Evolutionary conservation across 2,329 filamentous ascomycete species (phyloP).

Genomic region (Penicillium sp.): DNA sequence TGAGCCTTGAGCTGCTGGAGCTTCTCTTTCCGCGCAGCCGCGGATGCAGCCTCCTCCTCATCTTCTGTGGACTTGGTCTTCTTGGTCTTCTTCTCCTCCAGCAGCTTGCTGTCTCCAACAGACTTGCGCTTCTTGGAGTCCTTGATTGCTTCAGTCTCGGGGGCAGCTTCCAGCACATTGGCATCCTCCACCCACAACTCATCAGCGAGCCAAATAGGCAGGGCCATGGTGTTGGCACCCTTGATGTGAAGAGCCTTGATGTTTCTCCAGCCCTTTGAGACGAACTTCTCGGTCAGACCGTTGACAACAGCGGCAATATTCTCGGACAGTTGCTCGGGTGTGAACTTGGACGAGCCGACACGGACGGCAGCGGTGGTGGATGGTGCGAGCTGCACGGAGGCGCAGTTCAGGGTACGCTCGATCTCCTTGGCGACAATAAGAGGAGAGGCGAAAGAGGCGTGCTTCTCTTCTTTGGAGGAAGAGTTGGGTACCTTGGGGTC

Average conservation of each 20-base stretch:
- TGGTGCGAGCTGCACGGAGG: constrained; percentile 75
- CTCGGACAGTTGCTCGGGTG: constrained; percentile 70
- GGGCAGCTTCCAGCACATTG: constrained; percentile 61
- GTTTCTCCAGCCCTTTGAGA: constrained; percentile 84
- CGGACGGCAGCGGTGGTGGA: constrained; percentile 77
- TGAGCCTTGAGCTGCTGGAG: constrained; percentile 51
- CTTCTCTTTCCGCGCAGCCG: constrained; percentile 47
- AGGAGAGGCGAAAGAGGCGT: constrained; percentile 55
- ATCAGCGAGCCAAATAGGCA: constrained; percentile 92
- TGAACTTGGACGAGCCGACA: constrained; percentile 73
- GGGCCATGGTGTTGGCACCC: constrained; percentile 77
- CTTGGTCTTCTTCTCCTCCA: constrained; percentile 42
- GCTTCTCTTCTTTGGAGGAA: constrained; percentile 42
- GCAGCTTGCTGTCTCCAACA: constrained; percentile 30
- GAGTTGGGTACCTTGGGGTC: constrained; percentile 47
- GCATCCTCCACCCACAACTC: constrained; percentile 83
- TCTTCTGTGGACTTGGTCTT: constrained; percentile 38
- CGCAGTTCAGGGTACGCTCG: constrained; percentile 70
- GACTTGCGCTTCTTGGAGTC: constrained; percentile 58
- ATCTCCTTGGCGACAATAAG: constrained; percentile 76
- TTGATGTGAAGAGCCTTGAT: constrained; percentile 85
- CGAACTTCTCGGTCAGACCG: constrained; percentile 71
- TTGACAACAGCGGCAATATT: constrained; percentile 74
- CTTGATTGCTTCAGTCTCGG: constrained; percentile 35
- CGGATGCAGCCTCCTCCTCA: constrained; percentile 36